Evolutionary conservation across 805 yeast species (phyloP), one percentile per base, ranked within the genome.

Genomic region (Brettanomyces custersianus): DNA sequence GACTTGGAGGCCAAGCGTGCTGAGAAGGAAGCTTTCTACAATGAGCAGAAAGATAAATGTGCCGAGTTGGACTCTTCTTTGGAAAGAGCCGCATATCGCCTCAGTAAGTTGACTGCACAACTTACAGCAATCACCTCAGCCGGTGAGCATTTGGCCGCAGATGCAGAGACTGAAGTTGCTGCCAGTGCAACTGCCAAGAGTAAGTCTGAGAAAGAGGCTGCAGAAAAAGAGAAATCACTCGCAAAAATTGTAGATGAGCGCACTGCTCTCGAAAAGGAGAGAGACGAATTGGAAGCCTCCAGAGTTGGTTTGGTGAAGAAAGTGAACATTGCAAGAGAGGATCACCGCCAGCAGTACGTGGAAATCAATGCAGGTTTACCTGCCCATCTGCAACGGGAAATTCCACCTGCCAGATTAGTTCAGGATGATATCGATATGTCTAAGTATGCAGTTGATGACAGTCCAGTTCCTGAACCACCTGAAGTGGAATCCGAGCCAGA

Each of bases 1-100:
- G 69, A 66, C n/a, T 60, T 76, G 45, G 66, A 68, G 29, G 59
- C 67, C 38, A 68, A 71, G 40, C 70, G 72, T 51, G 62, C 61
- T 33, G 72, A 66, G 42, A 52, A 63, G 15, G 63, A 65, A 39
- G 70, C 65, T 26, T 70, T 63, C 30, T 60, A 59, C 13, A 51
- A 62, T 22, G 68, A 69, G 29, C 72, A 72, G 43, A 48, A 57
- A 20, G 55, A 59, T 40, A 67, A 75, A 45, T 59, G 59, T 27
- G 72, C 69, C 31, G 61, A 60, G 42, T 68, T 67, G 17, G 44
- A 49, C 27, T 51, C 54, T 13, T 62, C 67, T 43, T 48, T 73
- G 20, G 67, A 63, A 25, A 65, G 65, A 27, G 66, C 72, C 39
- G 56, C 62, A 36, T 46, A 48, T 17, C 65, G 71, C 48, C 60